Evolutionary conservation across 2,329 filamentous ascomycete species (phyloP).

Genomic region (Aspergillus pseudotamarii): DNA sequence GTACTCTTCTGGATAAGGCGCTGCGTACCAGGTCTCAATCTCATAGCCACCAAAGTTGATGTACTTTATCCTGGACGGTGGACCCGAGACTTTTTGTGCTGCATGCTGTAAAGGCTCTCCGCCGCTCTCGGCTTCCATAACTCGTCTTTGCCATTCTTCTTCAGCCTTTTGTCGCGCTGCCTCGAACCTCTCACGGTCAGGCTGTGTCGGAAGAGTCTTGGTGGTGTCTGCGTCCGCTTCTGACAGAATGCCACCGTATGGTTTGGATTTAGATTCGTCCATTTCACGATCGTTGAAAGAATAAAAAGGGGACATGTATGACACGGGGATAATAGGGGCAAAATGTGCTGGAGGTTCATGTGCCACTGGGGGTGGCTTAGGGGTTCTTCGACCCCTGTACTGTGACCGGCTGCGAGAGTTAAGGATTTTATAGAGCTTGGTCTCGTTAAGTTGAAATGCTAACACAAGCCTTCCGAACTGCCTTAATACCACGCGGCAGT

Average conservation of each 20-base stretch:
- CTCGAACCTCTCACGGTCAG: constrained; percentile 85
- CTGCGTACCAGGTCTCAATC: constrained; percentile 98
- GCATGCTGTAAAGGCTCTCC: constrained; percentile 65
- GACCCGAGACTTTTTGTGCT: constrained; percentile 75
- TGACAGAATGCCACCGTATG: constrained; percentile 89
- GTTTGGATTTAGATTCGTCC: constrained; percentile 87
- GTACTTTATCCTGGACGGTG: constrained; percentile 95
- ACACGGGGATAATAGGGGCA: constrained; percentile 61
- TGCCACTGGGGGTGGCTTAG: constrained; percentile 43
- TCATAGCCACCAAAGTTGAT: constrained; percentile 98
- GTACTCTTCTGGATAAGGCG: constrained; percentile 97
- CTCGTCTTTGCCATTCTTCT: constrained; percentile 80
- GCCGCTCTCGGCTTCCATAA: constrained; percentile 64
- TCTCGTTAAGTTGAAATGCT: constrained; percentile 60
- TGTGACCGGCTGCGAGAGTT: constrained; percentile 61
- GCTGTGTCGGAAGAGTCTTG: constrained; percentile 77
- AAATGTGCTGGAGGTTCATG: constrained; percentile 58
- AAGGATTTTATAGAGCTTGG: constrained; percentile 64
- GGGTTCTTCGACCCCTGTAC: constrained; percentile 52
- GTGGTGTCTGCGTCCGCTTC: constrained; percentile 90
- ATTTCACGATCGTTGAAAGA: constrained; percentile 86
- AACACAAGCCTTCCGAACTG: constrained; percentile 57
- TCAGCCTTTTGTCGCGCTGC: constrained; percentile 88
- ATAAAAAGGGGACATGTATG: constrained; percentile 78
- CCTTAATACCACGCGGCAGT: constrained; percentile 43